A percentile compares a stretch with the other conserved stretches of the same genome.
Evolutionary conservation across 441 rosid genomes (phyloP).

Genomic region (Arabidopsis hybrid): DNA sequence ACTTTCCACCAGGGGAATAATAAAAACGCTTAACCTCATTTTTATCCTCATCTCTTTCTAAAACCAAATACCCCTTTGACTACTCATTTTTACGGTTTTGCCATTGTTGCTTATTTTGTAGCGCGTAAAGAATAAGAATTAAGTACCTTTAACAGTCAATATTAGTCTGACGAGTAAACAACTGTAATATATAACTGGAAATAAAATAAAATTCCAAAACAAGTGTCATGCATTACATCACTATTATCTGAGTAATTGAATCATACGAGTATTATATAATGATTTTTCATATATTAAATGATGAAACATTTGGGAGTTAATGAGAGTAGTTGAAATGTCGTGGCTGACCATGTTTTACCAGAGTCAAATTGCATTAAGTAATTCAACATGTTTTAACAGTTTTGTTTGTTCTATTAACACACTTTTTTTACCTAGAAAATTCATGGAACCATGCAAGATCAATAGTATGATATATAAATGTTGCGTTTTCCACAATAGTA

Average conservation of each 20-base stretch:
- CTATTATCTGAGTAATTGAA: background rate
- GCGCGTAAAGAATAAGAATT: slow-evolving; percentile 31
- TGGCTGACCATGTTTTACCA: slow-evolving; percentile 31
- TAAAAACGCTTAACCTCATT: slow-evolving; percentile 22
- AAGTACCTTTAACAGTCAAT: slow-evolving; percentile 1
- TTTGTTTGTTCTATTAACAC: background rate
- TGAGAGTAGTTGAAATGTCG: slow-evolving; percentile 32
- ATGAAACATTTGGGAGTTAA: slow-evolving; percentile 21
- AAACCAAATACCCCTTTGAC: slow-evolving; percentile 36
- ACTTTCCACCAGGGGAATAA: slow-evolving; percentile 42
- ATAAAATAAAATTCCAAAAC: too few species aligned
- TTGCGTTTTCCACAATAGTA: too few species aligned
- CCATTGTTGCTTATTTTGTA: slow-evolving; percentile 34
- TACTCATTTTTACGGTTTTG: slow-evolving; percentile 19
- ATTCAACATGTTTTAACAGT: slow-evolving; percentile 19
- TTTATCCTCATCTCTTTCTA: slow-evolving; percentile 42
- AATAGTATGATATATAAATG: background rate
- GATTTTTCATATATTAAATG: background rate
- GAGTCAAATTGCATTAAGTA: slow-evolving; percentile 29
- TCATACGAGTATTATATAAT: background rate
- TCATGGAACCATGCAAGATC: slow-evolving; percentile 6
- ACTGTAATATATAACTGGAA: background rate
- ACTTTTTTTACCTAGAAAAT: background rate
- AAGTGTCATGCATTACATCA: too few species aligned
- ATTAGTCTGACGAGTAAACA: background rate